Evolutionary conservation across 306 rosid species (phyloP), one percentile per base, ranked within the genome.

Genomic region (Gastrolobium villosum): DNA sequence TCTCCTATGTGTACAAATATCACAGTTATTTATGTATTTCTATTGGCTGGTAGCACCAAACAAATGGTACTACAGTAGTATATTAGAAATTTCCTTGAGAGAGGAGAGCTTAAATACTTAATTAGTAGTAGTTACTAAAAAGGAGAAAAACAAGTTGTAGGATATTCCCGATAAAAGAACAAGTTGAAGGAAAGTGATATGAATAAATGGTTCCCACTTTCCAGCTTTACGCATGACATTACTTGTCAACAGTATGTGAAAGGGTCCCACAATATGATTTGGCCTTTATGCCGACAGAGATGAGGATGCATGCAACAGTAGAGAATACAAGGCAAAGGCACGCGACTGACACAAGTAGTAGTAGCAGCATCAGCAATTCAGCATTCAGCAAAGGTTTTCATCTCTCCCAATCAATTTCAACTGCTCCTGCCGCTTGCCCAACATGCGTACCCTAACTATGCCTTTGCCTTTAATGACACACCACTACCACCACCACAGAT

Each of bases 211-310:
- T 8, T 1, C 10, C 70, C 49, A 36, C 44, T 68, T 68, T 68
- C 26, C 76, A 78, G 62, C 66, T 77, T 65, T 34, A 20, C 44
- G 13, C 10, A 50, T n/a, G 6, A 70, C 15, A 50, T 13, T 20
- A 20, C 39, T 35, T 39, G 73, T 50, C 50, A 60, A 26, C 0
- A 10, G 13, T 37, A 13, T 43, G 10, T 8, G 6, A 3, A 36
- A 7, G 76, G 61, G 68, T 72, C 11, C 85, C 70, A 76, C 75
- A 54, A 3, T 0, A 15, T 35, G 54, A 35, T 73, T 83, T 82
- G 76, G 86, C 28, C 28, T 66, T 78, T 59, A 34, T 83, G 86
- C 86, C 86, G 86, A 83, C 86, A 78, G 82, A 78, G 82, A 7
- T 4, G 78, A 70, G 81, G 61, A 75, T 70, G 72, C 78, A 70